Evolutionary conservation across 148 eudicot genomes (phyloP).

Genomic region (Pharnaceum exiguum): DNA sequence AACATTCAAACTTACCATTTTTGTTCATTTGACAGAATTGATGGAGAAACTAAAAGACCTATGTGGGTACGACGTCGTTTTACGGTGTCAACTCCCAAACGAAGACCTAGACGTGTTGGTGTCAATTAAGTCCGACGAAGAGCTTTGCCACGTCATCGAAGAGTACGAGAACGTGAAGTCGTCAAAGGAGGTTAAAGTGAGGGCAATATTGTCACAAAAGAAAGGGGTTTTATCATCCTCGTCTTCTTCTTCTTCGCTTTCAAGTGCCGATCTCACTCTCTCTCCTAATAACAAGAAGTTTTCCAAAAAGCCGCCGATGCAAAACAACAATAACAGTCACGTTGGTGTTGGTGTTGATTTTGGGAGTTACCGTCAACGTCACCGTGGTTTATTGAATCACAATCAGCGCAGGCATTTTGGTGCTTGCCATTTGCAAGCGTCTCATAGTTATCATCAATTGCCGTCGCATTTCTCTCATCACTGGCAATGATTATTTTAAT

Average conservation of each 20-base stretch:
- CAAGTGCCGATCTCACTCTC: slow-evolving; percentile 17
- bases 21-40: slow-evolving; percentile 35
- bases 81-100: slow-evolving; percentile 64
- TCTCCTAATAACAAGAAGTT: slow-evolving; percentile 22
- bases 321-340: not conserved
- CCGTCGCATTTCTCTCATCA: slow-evolving; percentile 18
- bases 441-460: slow-evolving; percentile 12
- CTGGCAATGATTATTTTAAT: slow-evolving; percentile 10
- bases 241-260: slow-evolving; percentile 37
- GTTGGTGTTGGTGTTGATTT: not conserved
- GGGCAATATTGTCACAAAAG: slow-evolving; percentile 50
- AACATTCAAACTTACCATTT: not conserved
- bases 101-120: slow-evolving; percentile 79
- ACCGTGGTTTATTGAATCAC: no score
- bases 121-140: slow-evolving; percentile 65
- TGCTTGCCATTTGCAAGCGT: slow-evolving; percentile 27
- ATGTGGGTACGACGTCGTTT: slow-evolving; percentile 47
- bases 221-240: slow-evolving; percentile 16
- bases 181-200: slow-evolving; percentile 46
- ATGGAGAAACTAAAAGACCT: slow-evolving; percentile 53
- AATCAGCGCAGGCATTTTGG: no score
- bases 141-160: slow-evolving; percentile 46
- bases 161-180: slow-evolving; percentile 66
- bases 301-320: slow-evolving; percentile 1
- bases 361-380: not conserved